Base-by-base conservation (phyloP, 2,329 filamentous ascomycete genomes). In the Paraphoma sp. region DNA sequence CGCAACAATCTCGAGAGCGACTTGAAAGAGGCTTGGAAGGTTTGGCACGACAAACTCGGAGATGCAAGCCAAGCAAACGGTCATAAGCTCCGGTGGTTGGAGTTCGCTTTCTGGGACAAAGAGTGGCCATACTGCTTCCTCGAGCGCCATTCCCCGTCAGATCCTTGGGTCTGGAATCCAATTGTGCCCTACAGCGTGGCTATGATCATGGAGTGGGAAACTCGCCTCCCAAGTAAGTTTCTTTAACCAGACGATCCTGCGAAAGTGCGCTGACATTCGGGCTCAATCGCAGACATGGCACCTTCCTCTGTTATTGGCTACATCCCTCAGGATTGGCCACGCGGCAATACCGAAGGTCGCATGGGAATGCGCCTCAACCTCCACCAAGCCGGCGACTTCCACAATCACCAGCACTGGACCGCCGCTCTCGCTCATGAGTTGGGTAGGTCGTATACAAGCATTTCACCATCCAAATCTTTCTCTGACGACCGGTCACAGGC, bases 361-460 rank as follows among this genome's bases (percentile, higher is more conserved):
- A 49, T 49, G 47, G 47, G 47, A 3, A 49, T 43, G 18, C 18
- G 12, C n/a, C 10, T 42, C 11, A 49, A 49, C 23, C 36, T 30
- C 1, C 11, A 16, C 5, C 47, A 43, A n/a, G 7, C 36, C 3
- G 23, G 2, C 2, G 38, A 49, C 17, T 49, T 41, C 17, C 18
- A 23, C 7, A 42, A 2, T 8, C 36, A 31, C 42, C 6, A 43
- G 11, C 17, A 36, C 31, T 49, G 47, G 47, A 49, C 31, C 23
- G 38, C 47, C 16, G 38, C 47, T 49, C 18, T 49, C 6, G 47
- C 47, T 33, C 47, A 49, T 31, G 47, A 49, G 47, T 23, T 49
- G 33, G 47, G 47, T 49, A 43, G 3, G 47, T 49, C 33, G 23
- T 23, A 23, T 5, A 38, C 33, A 38, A n/a, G 3, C 10, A 38